A percentile compares a stretch with the other conserved stretches of the same genome.
Evolutionary conservation across 768 basidiomycete genomes (phyloP).

Genomic region (Cyclocybe cylindracea): DNA sequence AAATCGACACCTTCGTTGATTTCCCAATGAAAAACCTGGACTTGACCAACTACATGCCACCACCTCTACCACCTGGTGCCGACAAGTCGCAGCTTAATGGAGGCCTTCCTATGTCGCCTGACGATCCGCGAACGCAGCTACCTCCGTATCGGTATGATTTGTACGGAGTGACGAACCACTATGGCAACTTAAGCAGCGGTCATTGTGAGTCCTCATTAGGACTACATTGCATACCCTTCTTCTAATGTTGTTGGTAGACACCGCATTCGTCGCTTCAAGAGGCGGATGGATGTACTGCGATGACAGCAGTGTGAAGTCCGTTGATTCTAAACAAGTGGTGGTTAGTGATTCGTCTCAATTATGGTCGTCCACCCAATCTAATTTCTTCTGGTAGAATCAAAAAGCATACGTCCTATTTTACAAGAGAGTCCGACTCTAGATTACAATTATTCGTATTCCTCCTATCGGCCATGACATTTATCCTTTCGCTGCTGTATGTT

Average conservation of each 20-base stretch:
- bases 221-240: neutral
- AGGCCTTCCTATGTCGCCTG: conserved; percentile 41
- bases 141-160: conserved; percentile 93
- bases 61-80: conserved; percentile 67
- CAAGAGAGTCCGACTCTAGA: conserved; percentile 58
- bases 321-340: conserved; percentile 79
- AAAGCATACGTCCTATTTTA: conserved; percentile 86
- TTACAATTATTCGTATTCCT: conserved; percentile 31
- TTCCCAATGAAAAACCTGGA: conserved; percentile 72
- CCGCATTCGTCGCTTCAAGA: conserved; percentile 85
- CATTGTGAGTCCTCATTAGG: conserved; percentile 70
- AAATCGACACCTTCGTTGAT: conserved; percentile 93
- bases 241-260: conserved; percentile 55
- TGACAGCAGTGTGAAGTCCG: conserved; percentile 81
- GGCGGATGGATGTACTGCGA: conserved; percentile 94
- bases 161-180: conserved; percentile 96
- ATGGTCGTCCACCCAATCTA: neutral
- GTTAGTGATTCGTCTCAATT: conserved; percentile 44
- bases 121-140: conserved; percentile 80
- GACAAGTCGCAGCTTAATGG: conserved; percentile 51
- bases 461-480: conserved; percentile 12
- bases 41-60: conserved; percentile 82
- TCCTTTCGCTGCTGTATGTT: conserved; percentile 17
- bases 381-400: conserved; percentile 32
- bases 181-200: conserved; percentile 90